Percentiles rank a stretch among this genome's conserved stretches.
These are phyloP conservation scores for Alopecurus myosuroides DNA, from an alignment of 176 grass and related monocot species.

Conservation along the genomic window DNA sequence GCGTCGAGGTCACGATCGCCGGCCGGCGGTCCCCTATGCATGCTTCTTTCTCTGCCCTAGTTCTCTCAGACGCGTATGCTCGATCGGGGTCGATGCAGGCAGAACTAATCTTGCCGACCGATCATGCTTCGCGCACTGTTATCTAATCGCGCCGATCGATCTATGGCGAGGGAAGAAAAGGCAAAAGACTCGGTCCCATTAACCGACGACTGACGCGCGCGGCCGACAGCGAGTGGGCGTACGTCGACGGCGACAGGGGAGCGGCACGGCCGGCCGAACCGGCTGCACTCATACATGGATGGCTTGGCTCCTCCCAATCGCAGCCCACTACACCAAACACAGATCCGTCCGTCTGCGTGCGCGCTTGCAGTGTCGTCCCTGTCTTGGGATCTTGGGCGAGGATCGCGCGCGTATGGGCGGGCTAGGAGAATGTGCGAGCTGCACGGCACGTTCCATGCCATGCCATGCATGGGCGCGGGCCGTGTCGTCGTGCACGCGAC, in stretches of 20 bases:
- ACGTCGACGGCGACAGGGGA: constrained; percentile 29
- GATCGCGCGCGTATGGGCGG: background rate
- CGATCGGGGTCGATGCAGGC: background rate
- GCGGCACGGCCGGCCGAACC: background rate
- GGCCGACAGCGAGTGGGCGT: constrained; percentile 28
- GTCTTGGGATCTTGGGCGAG: background rate
- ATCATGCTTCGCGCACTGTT: background rate
- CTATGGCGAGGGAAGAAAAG: background rate
- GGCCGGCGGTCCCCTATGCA: background rate
- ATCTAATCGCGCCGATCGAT: background rate
- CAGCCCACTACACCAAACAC: background rate
- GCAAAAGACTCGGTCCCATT: background rate
- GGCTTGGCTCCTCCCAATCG: background rate
- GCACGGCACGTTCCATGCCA: background rate
- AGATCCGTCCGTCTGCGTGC: background rate
- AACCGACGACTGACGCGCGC: background rate
- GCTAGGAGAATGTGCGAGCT: background rate
- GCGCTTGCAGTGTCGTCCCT: background rate
- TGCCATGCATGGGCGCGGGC: too few relatives aligned
- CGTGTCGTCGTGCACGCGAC: too few relatives aligned
- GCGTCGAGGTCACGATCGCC: background rate
- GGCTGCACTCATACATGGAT: background rate
- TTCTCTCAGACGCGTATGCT: too few relatives aligned
- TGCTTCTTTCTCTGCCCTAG: too few relatives aligned
- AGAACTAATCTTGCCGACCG: background rate